Evolutionary conservation across 257 asterid genomes (phyloP).

Genomic region (Solanum chaucha): DNA sequence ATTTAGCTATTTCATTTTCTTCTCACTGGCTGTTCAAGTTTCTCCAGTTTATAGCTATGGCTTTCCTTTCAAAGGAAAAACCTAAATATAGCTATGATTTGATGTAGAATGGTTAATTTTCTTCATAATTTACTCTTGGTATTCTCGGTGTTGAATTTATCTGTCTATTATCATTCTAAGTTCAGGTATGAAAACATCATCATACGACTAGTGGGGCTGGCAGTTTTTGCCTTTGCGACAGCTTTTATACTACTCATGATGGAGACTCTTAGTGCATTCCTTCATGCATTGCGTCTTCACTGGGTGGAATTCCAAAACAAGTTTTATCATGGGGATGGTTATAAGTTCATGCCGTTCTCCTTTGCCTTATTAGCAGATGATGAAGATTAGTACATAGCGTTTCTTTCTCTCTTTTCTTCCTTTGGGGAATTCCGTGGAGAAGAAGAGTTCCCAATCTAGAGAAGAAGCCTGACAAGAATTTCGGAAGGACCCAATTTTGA

Average conservation of each 20-base stretch:
- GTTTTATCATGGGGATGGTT: constrained; percentile 88
- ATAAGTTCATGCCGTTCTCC: constrained; percentile 73
- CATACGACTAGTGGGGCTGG: constrained; percentile 66
- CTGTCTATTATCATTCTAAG: not conserved
- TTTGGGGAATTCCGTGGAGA: constrained; percentile 13
- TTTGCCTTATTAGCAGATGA: constrained; percentile 53
- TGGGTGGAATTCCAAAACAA: constrained; percentile 92
- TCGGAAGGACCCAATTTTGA: constrained; percentile 1
- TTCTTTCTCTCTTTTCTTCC: not conserved
- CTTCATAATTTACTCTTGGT: not conserved
- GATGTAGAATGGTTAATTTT: not conserved
- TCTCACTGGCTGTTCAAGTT: not conserved
- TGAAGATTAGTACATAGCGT: constrained; percentile 25
- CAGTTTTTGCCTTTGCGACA: constrained; percentile 81
- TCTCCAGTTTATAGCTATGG: not conserved
- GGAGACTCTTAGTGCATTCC: constrained; percentile 95
- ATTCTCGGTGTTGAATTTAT: not conserved
- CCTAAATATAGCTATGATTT: not conserved
- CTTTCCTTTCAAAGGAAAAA: not conserved
- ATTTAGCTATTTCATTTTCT: not conserved
- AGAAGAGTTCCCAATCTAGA: not conserved
- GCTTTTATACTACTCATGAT: constrained; percentile 81
- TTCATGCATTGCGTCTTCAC: constrained; percentile 87
- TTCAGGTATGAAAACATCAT: constrained; percentile 73
- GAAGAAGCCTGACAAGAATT: not conserved